Percentiles rank a stretch among this genome's conserved stretches.
Conservation (phyloP, 1,284 basidiomycete genomes). For the Fomitopsis palustris region DNA sequence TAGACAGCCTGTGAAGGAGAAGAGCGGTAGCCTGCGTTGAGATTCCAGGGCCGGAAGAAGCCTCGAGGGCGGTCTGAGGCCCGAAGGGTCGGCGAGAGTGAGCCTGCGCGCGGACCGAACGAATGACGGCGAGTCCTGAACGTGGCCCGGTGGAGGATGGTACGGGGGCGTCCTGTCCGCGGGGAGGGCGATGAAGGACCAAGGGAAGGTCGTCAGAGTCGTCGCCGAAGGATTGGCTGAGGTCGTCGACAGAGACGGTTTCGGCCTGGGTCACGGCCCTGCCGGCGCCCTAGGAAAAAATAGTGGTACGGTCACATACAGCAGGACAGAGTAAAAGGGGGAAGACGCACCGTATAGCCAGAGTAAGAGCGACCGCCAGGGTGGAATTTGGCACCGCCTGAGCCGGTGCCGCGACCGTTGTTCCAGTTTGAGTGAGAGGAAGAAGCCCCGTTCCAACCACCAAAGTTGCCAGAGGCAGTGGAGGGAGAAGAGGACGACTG, state of each 20-base stretch:
- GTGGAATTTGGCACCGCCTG: constrained; percentile 65
- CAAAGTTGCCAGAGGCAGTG: constrained; percentile 33
- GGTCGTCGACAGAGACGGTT: constrained; percentile 47
- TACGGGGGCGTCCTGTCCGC: background rate
- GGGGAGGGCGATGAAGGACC: background rate
- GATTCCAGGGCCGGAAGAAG: constrained; percentile 11
- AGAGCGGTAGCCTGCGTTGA: constrained; percentile 7
- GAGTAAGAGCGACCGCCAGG: constrained; percentile 66
- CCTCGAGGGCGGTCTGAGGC: constrained; percentile 3
- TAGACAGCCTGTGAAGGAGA: background rate
- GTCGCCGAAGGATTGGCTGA: constrained; percentile 42
- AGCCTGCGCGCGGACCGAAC: constrained; percentile 35
- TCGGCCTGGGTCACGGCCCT: constrained; percentile 71
- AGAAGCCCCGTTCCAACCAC: constrained; percentile 44
- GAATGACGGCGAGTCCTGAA: constrained; percentile 29
- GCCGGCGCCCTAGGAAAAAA: constrained; percentile 47
- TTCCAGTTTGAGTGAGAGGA: constrained; percentile 57
- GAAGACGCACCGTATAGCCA: constrained; percentile 46
- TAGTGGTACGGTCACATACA: constrained; percentile 1
- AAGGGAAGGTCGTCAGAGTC: constrained; percentile 49
- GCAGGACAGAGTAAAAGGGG: background rate
- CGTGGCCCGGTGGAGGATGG: constrained; percentile 10
- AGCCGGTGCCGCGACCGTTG: constrained; percentile 48
- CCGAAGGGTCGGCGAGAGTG: constrained; percentile 53
- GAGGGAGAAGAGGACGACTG: constrained; percentile 40